Base-by-base conservation (phyloP, 164 flowering plant species). In the Annona squamosa region DNA sequence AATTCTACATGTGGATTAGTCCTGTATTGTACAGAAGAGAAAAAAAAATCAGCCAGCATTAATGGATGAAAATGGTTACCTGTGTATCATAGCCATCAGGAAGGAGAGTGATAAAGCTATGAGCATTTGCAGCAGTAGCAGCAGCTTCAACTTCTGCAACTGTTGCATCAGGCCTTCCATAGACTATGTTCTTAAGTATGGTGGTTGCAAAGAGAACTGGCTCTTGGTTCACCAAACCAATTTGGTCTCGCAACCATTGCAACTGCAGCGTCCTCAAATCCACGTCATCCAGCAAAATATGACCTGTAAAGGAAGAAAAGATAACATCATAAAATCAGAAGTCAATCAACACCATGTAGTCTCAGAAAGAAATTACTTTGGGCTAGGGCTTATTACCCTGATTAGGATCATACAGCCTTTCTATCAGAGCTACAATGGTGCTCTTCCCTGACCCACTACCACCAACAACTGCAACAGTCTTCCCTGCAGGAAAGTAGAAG, bases 381-480 rank as follows among this genome's bases (percentile, higher is more conserved):
- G 52, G 59, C 37, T 43, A 63, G 70, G 74, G 37, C 19, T 26
- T 41, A 48, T 80, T 86, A 93, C 98, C 99, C 63, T 89, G 82
- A 77, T 83, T 93, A 63, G 98, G 98, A 81, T 95, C 99, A 63
- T 95, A 95, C 78, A 93, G 93, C 78, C 99, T 83, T 76, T 95
- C 99, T 46, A 95, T 90, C 47, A 95, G 78, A 26, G 99, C 87
- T 41, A 95, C 91, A 69, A 95, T 97, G 17, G 98, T 96, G 81
- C 99, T 96, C 82, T 96, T 96, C 26, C 99, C 98, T 1, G 99
- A 93, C n/a, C 99, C 99, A 75, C 99, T 95, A 13, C 98, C 95
- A 70, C 99, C 99, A 75, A 95, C 99, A 71, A 93, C 95, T 0
- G 99, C 99, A 74, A 95, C 91, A 7, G 95, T 91, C 80, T 95